Evolutionary conservation across 495 filamentous ascomycete genomes (phyloP).

Genomic region (Hypoxylon cercidicola): DNA sequence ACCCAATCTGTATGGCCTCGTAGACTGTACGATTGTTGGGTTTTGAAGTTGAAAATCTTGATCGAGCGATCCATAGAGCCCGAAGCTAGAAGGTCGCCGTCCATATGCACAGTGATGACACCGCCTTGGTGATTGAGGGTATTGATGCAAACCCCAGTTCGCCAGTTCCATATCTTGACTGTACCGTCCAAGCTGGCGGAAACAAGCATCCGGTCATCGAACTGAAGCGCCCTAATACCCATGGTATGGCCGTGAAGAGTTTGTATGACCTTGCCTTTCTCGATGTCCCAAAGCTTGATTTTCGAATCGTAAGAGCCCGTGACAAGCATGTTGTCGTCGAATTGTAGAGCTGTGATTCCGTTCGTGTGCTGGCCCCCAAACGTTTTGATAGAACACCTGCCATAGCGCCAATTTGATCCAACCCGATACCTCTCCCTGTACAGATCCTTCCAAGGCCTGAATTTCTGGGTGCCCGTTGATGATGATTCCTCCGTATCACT

Average conservation of each 20-base stretch:
- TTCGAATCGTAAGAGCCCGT: constrained; percentile 95
- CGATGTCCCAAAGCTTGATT: constrained; percentile 95
- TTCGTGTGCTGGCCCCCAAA: constrained; percentile 88
- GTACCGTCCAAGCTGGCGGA: constrained; percentile 82
- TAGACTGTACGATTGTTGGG: constrained; percentile 79
- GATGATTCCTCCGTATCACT: constrained; percentile 13
- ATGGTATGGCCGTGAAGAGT: constrained; percentile 83
- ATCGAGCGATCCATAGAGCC: constrained; percentile 90
- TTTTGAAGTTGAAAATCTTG: constrained; percentile 92
- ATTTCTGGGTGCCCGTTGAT: constrained; percentile 41
- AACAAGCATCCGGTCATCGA: constrained; percentile 90
- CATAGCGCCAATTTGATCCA: constrained; percentile 95
- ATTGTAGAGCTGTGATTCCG: constrained; percentile 95
- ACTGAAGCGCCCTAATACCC: constrained; percentile 89
- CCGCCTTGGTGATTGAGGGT: constrained; percentile 82
- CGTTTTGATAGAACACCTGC: constrained; percentile 80
- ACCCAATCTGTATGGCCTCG: constrained; percentile 93
- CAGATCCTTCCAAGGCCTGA: constrained; percentile 56
- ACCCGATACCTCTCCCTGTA: constrained; percentile 91
- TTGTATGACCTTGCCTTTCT: constrained; percentile 84
- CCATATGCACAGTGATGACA: constrained; percentile 87
- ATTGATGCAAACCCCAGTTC: constrained; percentile 86
- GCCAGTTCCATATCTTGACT: constrained; percentile 96
- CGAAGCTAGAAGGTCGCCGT: constrained; percentile 81
- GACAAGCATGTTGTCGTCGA: constrained; percentile 90